Conservation (phyloP, 164 flowering plant species). For the Taxillus chinensis region DNA sequence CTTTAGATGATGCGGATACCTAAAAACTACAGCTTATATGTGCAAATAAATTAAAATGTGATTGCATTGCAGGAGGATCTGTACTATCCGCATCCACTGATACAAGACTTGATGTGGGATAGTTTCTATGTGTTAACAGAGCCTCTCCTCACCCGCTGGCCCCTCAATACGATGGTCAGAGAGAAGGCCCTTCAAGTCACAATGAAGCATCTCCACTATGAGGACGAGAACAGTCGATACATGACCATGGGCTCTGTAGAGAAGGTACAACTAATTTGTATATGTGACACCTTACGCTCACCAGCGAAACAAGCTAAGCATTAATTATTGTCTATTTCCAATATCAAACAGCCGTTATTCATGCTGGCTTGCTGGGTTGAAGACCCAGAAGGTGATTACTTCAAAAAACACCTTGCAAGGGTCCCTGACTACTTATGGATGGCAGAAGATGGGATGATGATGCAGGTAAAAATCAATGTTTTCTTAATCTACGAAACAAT, state of each 20-base stretch:
- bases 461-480: constrained; percentile 19
- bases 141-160: constrained; percentile 35
- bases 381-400: constrained; percentile 34
- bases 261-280: constrained; percentile 11
- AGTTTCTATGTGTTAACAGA: constrained; percentile 19
- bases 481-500: too few relatives aligned
- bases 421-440: constrained; percentile 45
- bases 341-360: constrained; percentile 18
- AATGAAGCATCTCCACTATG: constrained; percentile 36
- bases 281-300: too few relatives aligned
- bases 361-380: constrained; percentile 59
- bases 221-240: constrained; percentile 40
- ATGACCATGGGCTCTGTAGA: constrained; percentile 33
- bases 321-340: not conserved
- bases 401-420: constrained; percentile 46
- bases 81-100: constrained; percentile 26
- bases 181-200: constrained; percentile 24
- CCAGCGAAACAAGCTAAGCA: not conserved
- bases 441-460: constrained; percentile 46
- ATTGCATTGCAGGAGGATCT: constrained; percentile 26
- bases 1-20: too few relatives aligned
- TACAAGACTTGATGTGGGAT: constrained; percentile 41
- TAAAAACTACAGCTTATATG: too few relatives aligned
- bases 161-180: constrained; percentile 27
- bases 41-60: not conserved